phyloP scores from a whole-genome alignment of 2,329 filamentous ascomycete genomes.

The Neonectria hederae region DNA sequence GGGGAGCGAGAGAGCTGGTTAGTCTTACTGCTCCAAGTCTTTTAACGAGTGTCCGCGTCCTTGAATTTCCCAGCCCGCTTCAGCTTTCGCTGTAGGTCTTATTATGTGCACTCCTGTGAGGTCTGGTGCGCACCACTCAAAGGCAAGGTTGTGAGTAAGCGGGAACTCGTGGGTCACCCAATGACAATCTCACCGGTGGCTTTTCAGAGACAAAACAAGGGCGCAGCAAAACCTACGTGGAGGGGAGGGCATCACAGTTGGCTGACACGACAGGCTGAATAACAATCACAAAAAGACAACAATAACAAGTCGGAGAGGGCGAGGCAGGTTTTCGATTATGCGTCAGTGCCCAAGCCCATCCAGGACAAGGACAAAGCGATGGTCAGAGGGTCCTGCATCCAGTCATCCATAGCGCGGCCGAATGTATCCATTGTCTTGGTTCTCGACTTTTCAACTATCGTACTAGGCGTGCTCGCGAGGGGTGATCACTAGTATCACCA shows the following conservation, averaged over 20 bases:
- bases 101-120: too few species aligned
- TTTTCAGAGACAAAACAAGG: conserved; percentile 18
- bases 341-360: conserved; percentile 11
- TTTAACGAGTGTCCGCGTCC: not conserved
- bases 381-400: not conserved
- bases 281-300: conserved; percentile 8
- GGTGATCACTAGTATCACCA: not conserved
- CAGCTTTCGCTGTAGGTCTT: not conserved
- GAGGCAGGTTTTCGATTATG: conserved; percentile 11
- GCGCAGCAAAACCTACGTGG: conserved; percentile 18
- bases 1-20: too few species aligned
- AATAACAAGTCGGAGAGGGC: conserved; percentile 2
- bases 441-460: not conserved
- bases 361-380: not conserved
- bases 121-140: not conserved
- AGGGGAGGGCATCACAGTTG: conserved; percentile 1
- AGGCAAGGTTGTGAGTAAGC: conserved; percentile 17
- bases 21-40: not conserved
- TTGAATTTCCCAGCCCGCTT: not conserved
- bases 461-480: not conserved
- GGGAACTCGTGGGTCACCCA: conserved; percentile 10
- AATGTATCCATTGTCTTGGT: conserved; percentile 1
- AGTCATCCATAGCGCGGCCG: not conserved
- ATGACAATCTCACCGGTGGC: conserved; percentile 17
- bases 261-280: conserved; percentile 5